These are phyloP conservation scores for Klebsormidium nitens DNA, from an alignment of 139 green algal genomes.

Conservation along the genomic window DNA sequence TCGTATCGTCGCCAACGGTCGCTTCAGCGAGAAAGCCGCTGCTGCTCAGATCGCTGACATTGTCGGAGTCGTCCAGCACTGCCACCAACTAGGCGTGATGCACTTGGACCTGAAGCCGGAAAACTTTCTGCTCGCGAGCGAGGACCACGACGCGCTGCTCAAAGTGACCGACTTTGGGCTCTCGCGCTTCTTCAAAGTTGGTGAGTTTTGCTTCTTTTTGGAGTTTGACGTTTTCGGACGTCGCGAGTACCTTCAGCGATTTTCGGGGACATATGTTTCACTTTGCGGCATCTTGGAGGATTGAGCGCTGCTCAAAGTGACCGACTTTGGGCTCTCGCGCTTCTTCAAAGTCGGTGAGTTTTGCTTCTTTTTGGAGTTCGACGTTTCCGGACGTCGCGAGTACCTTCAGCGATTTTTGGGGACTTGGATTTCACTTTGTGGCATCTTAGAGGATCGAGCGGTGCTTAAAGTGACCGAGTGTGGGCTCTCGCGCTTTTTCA, in stretches of 20 bases:
- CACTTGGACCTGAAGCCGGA: constrained; percentile 75
- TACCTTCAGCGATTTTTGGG: too few species aligned
- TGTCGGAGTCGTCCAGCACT: constrained; percentile 79
- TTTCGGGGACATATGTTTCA: constrained; percentile 92
- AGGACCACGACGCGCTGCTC: constrained; percentile 53
- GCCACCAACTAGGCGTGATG: constrained; percentile 85
- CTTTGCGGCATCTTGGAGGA: constrained; percentile 66
- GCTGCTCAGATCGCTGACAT: constrained; percentile 75
- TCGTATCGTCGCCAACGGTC: constrained; percentile 65
- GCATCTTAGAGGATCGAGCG: constrained; percentile 49
- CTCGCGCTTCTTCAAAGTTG: constrained; percentile 70
- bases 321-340: constrained; percentile 80
- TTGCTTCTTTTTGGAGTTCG: too few species aligned
- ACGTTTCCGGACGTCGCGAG: too few species aligned
- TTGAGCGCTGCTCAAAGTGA: constrained; percentile 72
- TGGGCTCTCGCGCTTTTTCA: constrained; percentile 75
- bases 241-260: too few species aligned
- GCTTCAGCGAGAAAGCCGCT: constrained; percentile 78
- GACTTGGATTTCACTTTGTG: constrained; percentile 92
- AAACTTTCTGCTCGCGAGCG: constrained; percentile 89
- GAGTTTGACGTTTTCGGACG: too few species aligned
- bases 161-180: constrained; percentile 91
- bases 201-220: too few species aligned
- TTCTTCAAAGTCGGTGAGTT: too few species aligned
- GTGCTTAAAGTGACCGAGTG: constrained; percentile 88